Evolutionary conservation across 352 stramenopile species (phyloP), one percentile per base, ranked within the genome.

Genomic region (Globisporangium yorkense): DNA sequence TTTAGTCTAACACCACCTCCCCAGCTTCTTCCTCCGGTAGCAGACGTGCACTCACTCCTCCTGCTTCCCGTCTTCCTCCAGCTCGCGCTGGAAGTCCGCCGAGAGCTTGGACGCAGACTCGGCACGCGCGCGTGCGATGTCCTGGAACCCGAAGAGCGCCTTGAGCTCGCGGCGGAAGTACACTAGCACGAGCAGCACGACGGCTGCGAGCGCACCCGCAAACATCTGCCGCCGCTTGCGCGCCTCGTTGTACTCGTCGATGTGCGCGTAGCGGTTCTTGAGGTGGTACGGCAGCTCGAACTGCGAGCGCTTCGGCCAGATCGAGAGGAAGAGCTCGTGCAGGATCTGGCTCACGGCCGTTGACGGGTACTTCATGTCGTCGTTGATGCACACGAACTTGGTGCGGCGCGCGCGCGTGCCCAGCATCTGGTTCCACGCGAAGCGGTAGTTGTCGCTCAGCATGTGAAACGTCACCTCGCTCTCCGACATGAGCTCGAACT

Each of bases 321-420:
- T 88, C 10, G 89, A 85, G 35, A 94, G 58, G 65, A 97, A 97
- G n/a, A 98, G 89, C 49, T 97, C 88, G 61, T 92, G 78, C 45
- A 98, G 66, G 50, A 94, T 94, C 60, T 93, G 77, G 48, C 77
- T 80, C 24, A 97, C 75, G 7, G 80, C 64, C 18, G 66, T 63
- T n/a, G 89, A 89, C 55, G 91, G 87, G 50, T 81, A 75, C 60
- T 96, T 82, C 84, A 98, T 97, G 72, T 98, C 88, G 77, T 98
- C 94, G 67, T 98, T 98, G 63, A 98, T 92, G 67, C 94, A 98
- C 24, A 98, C 89, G 61, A 98, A 98, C 77, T 98, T 98, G 51
- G 88, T 92, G 27, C 92, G 86, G 10, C 88, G 74, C 49, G 84
- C 85, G 41, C 94, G 85, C 51, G 96, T 95, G 57, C 84, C 89